Evolutionary conservation across 225 moss, liverwort and hornwort species (phyloP).

Genomic region (Pleurozium schreberi): DNA sequence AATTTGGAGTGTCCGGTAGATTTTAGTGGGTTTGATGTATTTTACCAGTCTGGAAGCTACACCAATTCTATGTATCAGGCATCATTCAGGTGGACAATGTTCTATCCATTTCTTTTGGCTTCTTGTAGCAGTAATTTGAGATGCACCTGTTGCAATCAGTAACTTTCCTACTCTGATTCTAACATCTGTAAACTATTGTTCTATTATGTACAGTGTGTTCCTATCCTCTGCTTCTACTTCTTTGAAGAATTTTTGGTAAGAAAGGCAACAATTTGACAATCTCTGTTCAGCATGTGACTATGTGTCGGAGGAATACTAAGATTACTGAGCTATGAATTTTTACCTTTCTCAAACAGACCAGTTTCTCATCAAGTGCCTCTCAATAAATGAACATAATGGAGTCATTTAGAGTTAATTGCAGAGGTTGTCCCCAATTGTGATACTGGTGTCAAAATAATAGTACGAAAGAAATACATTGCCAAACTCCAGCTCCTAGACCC

Average conservation of each 20-base stretch:
- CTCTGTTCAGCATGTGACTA: neutral
- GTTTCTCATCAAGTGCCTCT: no score
- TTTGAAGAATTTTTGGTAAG: neutral
- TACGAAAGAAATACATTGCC: no score
- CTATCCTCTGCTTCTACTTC: neutral
- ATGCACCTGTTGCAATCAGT: neutral
- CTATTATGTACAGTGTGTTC: neutral
- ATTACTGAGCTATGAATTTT: neutral
- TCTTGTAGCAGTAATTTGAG: neutral
- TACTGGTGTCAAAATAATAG: no score
- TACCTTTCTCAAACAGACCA: neutral
- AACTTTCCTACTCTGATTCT: neutral
- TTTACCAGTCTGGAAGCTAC: neutral
- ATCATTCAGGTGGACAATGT: neutral
- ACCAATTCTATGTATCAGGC: conserved; percentile 6
- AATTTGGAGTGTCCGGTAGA: neutral
- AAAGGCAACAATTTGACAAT: neutral
- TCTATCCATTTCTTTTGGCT: neutral
- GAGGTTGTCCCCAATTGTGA: no score
- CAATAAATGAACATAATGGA: no score
- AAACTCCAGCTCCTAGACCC: no score
- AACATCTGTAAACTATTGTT: neutral
- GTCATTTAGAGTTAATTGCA: no score
- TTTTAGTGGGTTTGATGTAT: neutral
- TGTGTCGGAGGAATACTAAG: neutral